Evolutionary conservation across 148 eudicot genomes (phyloP).

Genomic region (Fallopia convolvulus): DNA sequence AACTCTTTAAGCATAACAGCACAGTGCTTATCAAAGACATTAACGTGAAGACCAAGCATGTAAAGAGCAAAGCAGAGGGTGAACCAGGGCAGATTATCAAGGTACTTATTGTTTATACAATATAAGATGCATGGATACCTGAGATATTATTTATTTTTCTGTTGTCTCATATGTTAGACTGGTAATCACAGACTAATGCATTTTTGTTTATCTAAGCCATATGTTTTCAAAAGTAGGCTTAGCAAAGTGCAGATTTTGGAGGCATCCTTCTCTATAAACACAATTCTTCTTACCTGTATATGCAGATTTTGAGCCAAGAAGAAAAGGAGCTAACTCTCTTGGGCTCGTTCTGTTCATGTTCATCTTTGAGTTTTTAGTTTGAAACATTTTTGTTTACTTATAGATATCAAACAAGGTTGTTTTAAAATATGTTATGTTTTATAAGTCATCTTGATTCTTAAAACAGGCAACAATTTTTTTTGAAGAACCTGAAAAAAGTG

Average conservation of each 20-base stretch:
- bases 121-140: background rate
- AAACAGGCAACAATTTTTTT: no score
- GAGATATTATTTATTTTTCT: background rate
- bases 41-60: conserved; percentile 89
- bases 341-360: background rate
- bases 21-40: conserved; percentile 61
- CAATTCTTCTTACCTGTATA: background rate
- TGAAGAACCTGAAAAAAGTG: no score
- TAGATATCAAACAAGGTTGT: no score
- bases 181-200: background rate
- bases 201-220: background rate
- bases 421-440: no score
- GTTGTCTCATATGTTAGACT: background rate
- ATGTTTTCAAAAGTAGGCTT: background rate
- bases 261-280: background rate
- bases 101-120: conserved; percentile 31
- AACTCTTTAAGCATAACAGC: conserved; percentile 77
- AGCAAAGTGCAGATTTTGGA: background rate
- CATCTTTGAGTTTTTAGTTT: no score
- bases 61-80: conserved; percentile 67
- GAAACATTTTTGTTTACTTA: no score
- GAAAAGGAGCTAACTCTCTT: background rate
- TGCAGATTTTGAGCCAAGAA: background rate
- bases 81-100: conserved; percentile 82
- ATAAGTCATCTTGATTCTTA: no score